Percentiles rank a stretch among this genome's conserved stretches.
Evolutionary conservation across 768 basidiomycete species (phyloP).

Genomic region (Trametes gibbosa): DNA sequence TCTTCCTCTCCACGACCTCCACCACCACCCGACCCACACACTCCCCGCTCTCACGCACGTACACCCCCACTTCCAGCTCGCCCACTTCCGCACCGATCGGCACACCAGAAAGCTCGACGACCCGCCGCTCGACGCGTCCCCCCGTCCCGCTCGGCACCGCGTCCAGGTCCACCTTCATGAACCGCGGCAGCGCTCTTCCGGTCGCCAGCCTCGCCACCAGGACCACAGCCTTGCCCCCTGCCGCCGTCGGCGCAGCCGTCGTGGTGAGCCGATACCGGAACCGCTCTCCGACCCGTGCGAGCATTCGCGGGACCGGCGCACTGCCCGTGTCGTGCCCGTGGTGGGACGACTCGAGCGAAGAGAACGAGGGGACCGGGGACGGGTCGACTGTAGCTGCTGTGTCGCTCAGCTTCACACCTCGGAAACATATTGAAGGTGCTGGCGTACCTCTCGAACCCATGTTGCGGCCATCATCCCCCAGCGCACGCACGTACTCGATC

Average conservation of each 20-base stretch:
- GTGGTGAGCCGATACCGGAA: slow-evolving; percentile 56
- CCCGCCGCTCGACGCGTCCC: slow-evolving; percentile 38
- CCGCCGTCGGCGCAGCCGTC: slow-evolving; percentile 22
- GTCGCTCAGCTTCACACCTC: not conserved
- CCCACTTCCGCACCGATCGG: slow-evolving; percentile 52
- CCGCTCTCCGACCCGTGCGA: slow-evolving; percentile 54
- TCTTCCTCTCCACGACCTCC: slow-evolving; percentile 46
- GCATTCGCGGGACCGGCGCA: slow-evolving; percentile 36
- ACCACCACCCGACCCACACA: slow-evolving; percentile 55
- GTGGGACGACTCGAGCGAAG: slow-evolving; percentile 61
- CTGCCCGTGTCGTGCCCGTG: slow-evolving; percentile 35
- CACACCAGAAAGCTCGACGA: slow-evolving; percentile 55
- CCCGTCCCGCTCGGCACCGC: slow-evolving; percentile 18
- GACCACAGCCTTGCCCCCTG: slow-evolving; percentile 22
- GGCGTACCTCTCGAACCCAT: slow-evolving; percentile 24
- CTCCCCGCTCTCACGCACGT: slow-evolving; percentile 44
- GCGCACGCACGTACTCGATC: slow-evolving; percentile 65
- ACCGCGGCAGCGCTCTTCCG: slow-evolving; percentile 52
- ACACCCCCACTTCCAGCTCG: slow-evolving; percentile 54
- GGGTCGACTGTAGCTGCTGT: slow-evolving; percentile 10
- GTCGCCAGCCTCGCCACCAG: slow-evolving; percentile 50
- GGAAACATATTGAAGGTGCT: slow-evolving; percentile 22
- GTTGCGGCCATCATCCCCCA: slow-evolving; percentile 50
- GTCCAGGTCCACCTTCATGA: slow-evolving; percentile 52
- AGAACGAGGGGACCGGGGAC: slow-evolving; percentile 48